These are phyloP conservation scores for Phytophthora idaei DNA, from an alignment of 352 stramenopile genomes.

Conservation along the genomic window DNA sequence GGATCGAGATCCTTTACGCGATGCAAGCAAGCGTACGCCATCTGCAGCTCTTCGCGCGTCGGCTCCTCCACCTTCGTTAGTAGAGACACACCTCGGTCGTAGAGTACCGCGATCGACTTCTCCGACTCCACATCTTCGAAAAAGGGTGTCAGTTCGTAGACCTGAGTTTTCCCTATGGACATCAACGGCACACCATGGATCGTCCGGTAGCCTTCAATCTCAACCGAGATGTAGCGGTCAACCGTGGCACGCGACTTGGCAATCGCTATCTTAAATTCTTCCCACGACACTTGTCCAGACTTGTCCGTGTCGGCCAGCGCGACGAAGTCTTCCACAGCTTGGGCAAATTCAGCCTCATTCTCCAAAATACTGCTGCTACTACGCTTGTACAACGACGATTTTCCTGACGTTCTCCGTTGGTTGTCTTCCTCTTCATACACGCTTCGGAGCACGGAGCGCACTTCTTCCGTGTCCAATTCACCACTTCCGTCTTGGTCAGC, in stretches of 20 bases:
- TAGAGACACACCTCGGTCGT: slow-evolving; percentile 68
- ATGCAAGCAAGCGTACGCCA: slow-evolving; percentile 75
- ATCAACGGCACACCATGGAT: slow-evolving; percentile 74
- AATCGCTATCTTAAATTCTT: slow-evolving; percentile 89
- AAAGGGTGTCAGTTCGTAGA: slow-evolving; percentile 75
- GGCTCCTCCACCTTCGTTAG: slow-evolving; percentile 72
- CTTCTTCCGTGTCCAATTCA: slow-evolving; percentile 79
- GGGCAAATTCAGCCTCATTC: slow-evolving; percentile 64
- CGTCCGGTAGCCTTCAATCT: slow-evolving; percentile 74
- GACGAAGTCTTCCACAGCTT: slow-evolving; percentile 79
- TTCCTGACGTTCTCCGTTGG: slow-evolving; percentile 41
- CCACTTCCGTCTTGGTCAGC: slow-evolving; percentile 79
- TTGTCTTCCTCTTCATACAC: slow-evolving; percentile 79
- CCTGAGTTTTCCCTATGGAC: slow-evolving; percentile 72
- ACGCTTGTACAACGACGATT: slow-evolving; percentile 38
- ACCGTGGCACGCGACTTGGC: slow-evolving; percentile 71
- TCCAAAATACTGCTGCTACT: slow-evolving; percentile 61
- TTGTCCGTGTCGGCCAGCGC: slow-evolving; percentile 76
- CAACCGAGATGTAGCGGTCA: slow-evolving; percentile 75
- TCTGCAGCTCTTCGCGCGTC: slow-evolving; percentile 61
- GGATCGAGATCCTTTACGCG: slow-evolving; percentile 72
- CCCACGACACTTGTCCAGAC: slow-evolving; percentile 82
- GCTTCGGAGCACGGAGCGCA: slow-evolving; percentile 69
- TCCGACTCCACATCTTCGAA: slow-evolving; percentile 82
- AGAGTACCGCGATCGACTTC: slow-evolving; percentile 66